These are phyloP conservation scores for Cystofilobasidium bisporidii DNA, from an alignment of 768 basidiomycete genomes.

Conservation along the genomic window DNA sequence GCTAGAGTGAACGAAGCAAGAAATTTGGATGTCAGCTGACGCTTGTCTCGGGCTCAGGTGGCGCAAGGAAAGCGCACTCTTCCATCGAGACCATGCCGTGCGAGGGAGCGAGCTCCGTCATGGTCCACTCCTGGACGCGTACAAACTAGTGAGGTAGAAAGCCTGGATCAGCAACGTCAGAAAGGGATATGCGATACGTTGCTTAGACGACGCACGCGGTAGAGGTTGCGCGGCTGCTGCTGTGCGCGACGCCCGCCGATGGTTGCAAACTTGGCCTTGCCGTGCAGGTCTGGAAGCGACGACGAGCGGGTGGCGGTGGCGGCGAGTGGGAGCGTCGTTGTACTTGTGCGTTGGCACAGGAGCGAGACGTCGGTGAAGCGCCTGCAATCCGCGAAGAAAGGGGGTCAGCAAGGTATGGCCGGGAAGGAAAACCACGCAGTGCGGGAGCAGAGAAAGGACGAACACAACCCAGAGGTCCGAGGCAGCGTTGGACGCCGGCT, in stretches of 20 bases:
- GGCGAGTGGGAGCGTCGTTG: constrained; percentile 57
- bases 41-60: no score
- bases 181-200: background rate
- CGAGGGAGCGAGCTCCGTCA: constrained; percentile 19
- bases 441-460: constrained; percentile 27
- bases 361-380: constrained; percentile 92
- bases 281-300: constrained; percentile 72
- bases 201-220: constrained; percentile 46
- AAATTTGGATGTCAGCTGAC: no score
- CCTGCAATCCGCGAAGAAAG: constrained; percentile 22
- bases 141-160: constrained; percentile 49
- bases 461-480: constrained; percentile 84
- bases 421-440: no score
- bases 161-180: background rate
- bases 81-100: constrained; percentile 54
- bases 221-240: constrained; percentile 78
- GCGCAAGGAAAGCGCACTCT: no score
- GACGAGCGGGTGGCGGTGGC: constrained; percentile 40
- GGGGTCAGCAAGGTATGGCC: background rate
- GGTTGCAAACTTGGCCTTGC: constrained; percentile 74
- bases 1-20: no score
- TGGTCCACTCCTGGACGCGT: constrained; percentile 51
- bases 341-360: constrained; percentile 80
- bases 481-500: constrained; percentile 51
- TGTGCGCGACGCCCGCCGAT: constrained; percentile 65